Conservation (phyloP, 495 filamentous ascomycete genomes). For the Beverwykella pulmonaria region DNA sequence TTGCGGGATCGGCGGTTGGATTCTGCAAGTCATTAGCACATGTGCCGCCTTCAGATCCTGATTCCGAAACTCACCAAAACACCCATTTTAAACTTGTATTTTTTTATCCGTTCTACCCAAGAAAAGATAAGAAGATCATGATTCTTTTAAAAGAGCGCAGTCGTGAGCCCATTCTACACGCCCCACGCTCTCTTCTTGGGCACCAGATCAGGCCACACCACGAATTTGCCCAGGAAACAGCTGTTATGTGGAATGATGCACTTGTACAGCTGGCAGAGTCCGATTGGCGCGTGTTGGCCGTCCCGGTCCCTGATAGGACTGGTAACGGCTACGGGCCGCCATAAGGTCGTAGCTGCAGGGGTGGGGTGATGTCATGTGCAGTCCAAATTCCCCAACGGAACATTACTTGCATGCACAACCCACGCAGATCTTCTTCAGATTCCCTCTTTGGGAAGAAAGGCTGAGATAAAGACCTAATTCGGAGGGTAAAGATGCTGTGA, state of each 20-base stretch:
- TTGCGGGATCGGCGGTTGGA: slow-evolving; percentile 20
- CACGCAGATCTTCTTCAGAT: background rate
- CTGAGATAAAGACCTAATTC: slow-evolving; percentile 15
- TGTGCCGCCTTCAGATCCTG: background rate
- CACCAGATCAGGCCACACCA: slow-evolving; percentile 22
- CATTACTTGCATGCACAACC: slow-evolving; percentile 9
- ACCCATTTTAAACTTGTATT: slow-evolving; percentile 21
- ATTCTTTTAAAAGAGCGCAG: slow-evolving; percentile 9
- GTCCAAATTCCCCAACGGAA: background rate
- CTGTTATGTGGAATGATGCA: slow-evolving; percentile 18
- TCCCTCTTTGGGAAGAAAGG: slow-evolving; percentile 4
- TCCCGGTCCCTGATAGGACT: slow-evolving; percentile 20
- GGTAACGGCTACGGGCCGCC: slow-evolving; percentile 7
- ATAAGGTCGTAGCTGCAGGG: background rate
- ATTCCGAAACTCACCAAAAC: slow-evolving; percentile 13
- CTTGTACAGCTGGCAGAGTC: slow-evolving; percentile 33
- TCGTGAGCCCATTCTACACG: background rate
- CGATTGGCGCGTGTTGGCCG: slow-evolving; percentile 19
- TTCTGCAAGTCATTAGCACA: slow-evolving; percentile 24
- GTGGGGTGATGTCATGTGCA: slow-evolving; percentile 21
- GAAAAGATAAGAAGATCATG: slow-evolving; percentile 12
- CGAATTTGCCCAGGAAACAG: background rate
- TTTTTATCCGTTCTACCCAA: slow-evolving; percentile 3
- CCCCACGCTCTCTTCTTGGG: slow-evolving; percentile 11
- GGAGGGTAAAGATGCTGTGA: background rate